Evolutionary conservation across 2,329 filamentous ascomycete genomes (phyloP), one percentile per base, ranked within the genome.

Genomic region (Byssothecium circinans): DNA sequence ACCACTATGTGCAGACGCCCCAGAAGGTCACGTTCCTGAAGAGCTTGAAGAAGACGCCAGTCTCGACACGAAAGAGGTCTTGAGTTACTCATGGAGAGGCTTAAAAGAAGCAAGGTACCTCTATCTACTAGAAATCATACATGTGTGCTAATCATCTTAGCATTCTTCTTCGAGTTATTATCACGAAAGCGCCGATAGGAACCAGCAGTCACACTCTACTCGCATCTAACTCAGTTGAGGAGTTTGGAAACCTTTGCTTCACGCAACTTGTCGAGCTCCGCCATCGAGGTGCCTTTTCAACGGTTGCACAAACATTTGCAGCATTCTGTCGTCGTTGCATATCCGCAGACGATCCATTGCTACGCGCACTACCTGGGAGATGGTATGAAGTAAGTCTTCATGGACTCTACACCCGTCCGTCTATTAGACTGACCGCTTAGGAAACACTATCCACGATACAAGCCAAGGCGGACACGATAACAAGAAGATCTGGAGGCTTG

Each of bases 41-140:
- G 88, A 92, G 20, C 69, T 89, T n/a, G 83, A 88, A 43, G 85
- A 87, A 27, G 74, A 82, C 14, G 80, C 86, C 4, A 87, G 85
- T 1, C 78, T 90, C 2, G 86, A 88, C 42, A 91, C 90, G 0
- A 97, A 96, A 65, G 90, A 95, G 60, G 80, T 95, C 15, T 73
- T 99, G 38, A 97, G 92, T 56, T 99, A 94, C 69, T 96, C 91
- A 53, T 99, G 96, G 81, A 84, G 94, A 59, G 89, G 91, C 5
- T 78, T 96, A n/a, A 92, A 96, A 53, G 94, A 99, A 72, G 89
- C 91, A 19, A 96, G 89, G 87, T 90, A 74, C 51, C 72, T 39
- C 12, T 39, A 10, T 20, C 0, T 8, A n/a, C 14, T 23, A 4
- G 18, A 19, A 34, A n/a, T n/a, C n/a, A n/a, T 15, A 10, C 8